Base-by-base conservation (phyloP, 2,329 filamentous ascomycete species). In the Coccinonectria pachysandricola region DNA sequence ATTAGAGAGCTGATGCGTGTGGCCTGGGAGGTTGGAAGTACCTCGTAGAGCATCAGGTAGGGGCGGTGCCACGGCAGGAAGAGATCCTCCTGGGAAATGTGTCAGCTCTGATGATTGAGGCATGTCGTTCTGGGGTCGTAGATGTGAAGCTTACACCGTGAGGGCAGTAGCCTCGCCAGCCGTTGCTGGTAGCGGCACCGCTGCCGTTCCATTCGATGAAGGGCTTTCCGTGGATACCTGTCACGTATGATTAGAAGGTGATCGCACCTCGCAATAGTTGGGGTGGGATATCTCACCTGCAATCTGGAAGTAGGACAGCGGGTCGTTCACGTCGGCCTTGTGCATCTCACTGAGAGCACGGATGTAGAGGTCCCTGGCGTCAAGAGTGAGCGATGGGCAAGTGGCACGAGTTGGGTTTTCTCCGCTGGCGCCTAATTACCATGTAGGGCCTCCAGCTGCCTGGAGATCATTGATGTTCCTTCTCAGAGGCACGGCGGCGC, bases 11-110 rank as follows among this genome's bases (percentile, higher is more conserved):
- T 17, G 13, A 22, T n/a, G n/a, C n/a, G n/a, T n/a, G 25, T 15
- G 9, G 15, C 10, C 12, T 14, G 19, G 13, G 15, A 12, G 17
- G 10, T 12, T 15, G 12, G 12, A 32, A 48, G 8, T 48, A 68
- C 65, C 56, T 75, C 71, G 30, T 57, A 72, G 5, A 74, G 53
- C 6, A 61, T 52, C 20, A 71, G 40, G 32, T 67, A 74, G 4
- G 68, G 62, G 5, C 69, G 64, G 45, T 76, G 71, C 71, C 68
- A 75, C 11, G 62, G 48, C 6, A 60, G 42, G 35, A 72, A 68
- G 14, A 64, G 43, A n/a, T 56, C 49, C 43, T 69, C 61, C 65
- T 67, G 20, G 10, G 12, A 7, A n/a, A n/a, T n/a, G n/a, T n/a
- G n/a, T n/a, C n/a, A n/a, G n/a, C n/a, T n/a, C n/a, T n/a, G n/a